A percentile compares a stretch with the other conserved stretches of the same genome.
These are phyloP conservation scores for Clarkia xantiana DNA, from an alignment of 345 rosid genomes.

Conservation along the genomic window DNA sequence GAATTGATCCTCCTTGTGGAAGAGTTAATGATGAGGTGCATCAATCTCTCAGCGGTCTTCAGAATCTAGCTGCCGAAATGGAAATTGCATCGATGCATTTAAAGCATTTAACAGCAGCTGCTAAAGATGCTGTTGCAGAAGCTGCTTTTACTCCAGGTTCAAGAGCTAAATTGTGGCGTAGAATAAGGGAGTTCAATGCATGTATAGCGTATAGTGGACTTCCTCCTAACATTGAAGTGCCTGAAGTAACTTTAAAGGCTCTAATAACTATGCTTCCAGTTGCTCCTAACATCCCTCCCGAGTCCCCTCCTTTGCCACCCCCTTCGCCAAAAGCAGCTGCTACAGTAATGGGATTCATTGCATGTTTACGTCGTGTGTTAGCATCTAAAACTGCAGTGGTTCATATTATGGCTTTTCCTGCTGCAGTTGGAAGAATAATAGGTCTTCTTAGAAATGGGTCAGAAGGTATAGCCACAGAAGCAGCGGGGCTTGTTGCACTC, in stretches of 20 bases:
- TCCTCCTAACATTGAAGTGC: slow-evolving; percentile 71
- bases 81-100: slow-evolving; percentile 74
- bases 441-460: slow-evolving; percentile 97
- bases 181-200: slow-evolving; percentile 98
- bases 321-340: slow-evolving; percentile 99
- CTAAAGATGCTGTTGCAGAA: slow-evolving; percentile 97
- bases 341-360: slow-evolving; percentile 88
- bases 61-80: slow-evolving; percentile 40
- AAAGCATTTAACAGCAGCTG: slow-evolving; percentile 92
- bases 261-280: slow-evolving; percentile 97
- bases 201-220: slow-evolving; percentile 80
- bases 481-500: slow-evolving; percentile 71
- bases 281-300: slow-evolving; percentile 81
- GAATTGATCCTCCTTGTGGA: slow-evolving; percentile 96
- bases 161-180: slow-evolving; percentile 94
- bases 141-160: slow-evolving; percentile 93
- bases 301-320: slow-evolving; percentile 89
- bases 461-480: slow-evolving; percentile 92
- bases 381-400: slow-evolving; percentile 88
- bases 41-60: slow-evolving; percentile 32
- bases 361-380: slow-evolving; percentile 87
- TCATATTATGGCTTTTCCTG: slow-evolving; percentile 95
- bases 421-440: slow-evolving; percentile 98
- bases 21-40: slow-evolving; percentile 26
- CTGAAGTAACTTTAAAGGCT: slow-evolving; percentile 96